Base-by-base conservation (phyloP, 2,329 filamentous ascomycete genomes). In the Cylindrodendrum hubeiense region DNA sequence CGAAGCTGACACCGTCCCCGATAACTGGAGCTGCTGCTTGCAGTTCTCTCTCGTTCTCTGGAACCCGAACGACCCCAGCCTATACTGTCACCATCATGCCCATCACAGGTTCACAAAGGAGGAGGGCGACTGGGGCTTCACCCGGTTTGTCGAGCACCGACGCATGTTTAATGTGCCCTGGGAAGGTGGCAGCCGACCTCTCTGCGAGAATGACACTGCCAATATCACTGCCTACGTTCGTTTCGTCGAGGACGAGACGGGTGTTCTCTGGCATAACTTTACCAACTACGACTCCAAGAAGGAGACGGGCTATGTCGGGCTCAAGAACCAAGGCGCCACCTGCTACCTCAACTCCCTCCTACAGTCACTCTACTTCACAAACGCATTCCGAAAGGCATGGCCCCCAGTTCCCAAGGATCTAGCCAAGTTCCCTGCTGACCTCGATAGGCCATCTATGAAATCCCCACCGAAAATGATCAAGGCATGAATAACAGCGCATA, bases 261-360 rank as follows among this genome's bases (percentile, higher is more conserved):
- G 93, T 59, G 93, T 96, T 5, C 78, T 97, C 63, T 97, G 93
- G 93, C 93, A 97, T 81, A 96, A 93, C 80, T 95, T 97, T 79
- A 86, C 90, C 77, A 95, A 95, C 81, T 99, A 99, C 79, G 95
- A 99, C 78, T 98, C 96, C n/a, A 99, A 98, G 83, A 97, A 96
- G 78, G 95, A 98, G 81, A 99, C 96, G 0, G 96, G 96, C 62
- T 98, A 95, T 83, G 96, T 99, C 44, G 96, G 96, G 3, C 84
- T 99, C 58, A 96, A 96, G 80, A 99, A 99, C 76, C 96, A 98
- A 80, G 96, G 96, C 69, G 96, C 96, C 53, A 96, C 93, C 1
- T 96, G 93, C 80, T 96, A 96, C 77, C 84, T 96, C 52, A 96
- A 96, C 79, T 95, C 93, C 8, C 86, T 96, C 7, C 83, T 96